Percentiles rank a stretch among this genome's conserved stretches.
phyloP scores from a whole-genome alignment of 202 grass and related monocot genomes.

The Schoenoplectus triqueter region DNA sequence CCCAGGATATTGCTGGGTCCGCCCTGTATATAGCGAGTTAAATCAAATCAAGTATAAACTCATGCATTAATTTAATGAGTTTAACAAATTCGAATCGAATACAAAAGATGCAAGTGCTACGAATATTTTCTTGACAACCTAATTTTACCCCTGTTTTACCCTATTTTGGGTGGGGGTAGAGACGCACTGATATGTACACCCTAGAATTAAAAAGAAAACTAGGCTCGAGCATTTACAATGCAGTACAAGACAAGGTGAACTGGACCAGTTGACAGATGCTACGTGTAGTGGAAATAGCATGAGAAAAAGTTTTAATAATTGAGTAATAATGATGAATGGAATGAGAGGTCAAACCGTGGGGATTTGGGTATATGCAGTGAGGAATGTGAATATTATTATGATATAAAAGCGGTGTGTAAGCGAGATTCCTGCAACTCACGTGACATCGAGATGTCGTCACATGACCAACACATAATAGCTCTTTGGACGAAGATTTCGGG shows the following conservation, averaged over 20 bases:
- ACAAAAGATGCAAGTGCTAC: too few species aligned
- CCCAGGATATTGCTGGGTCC: too few species aligned
- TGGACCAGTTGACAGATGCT: constrained; percentile 40
- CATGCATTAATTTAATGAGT: too few species aligned
- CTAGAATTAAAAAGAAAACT: not conserved
- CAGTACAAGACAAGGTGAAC: not conserved
- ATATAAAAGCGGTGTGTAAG: constrained; percentile 27
- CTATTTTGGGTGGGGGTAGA: not conserved
- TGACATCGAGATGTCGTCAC: constrained; percentile 55
- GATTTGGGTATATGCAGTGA: constrained; percentile 46
- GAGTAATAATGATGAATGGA: constrained; percentile 59
- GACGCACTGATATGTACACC: not conserved
- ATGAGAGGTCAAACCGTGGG: constrained; percentile 61
- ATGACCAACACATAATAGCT: constrained; percentile 52
- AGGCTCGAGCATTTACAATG: not conserved
- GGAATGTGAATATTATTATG: constrained; percentile 21
- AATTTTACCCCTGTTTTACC: not conserved
- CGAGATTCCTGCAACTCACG: constrained; percentile 72
- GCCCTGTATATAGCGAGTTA: too few species aligned
- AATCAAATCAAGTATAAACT: too few species aligned
- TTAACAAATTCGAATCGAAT: too few species aligned
- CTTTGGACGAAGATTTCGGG: constrained; percentile 52
- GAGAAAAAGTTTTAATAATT: constrained; percentile 48
- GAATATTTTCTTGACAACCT: too few species aligned
- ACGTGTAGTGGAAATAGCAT: constrained; percentile 43